Conservation (phyloP, 306 rosid species). For the Myrica gale region DNA sequence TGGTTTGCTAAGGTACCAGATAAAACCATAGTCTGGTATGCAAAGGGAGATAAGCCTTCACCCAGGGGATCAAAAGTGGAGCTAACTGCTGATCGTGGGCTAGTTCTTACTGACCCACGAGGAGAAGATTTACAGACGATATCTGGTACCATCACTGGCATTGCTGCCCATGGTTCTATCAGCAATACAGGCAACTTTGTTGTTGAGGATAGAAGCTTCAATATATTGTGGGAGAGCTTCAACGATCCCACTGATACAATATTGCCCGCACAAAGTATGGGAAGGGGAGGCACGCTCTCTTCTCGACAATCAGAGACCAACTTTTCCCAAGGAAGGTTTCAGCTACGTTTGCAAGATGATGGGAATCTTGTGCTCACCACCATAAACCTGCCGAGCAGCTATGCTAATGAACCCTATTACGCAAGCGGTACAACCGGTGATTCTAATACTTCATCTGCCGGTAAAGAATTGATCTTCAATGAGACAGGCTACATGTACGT, state of each 20-base stretch:
- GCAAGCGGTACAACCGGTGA: accelerated
- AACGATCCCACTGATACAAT: constrained; percentile 27
- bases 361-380: constrained; percentile 26
- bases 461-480: constrained; percentile 33
- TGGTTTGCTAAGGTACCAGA: constrained; percentile 48
- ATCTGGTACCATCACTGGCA: constrained; percentile 6
- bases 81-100: constrained; percentile 29
- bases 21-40: constrained; percentile 52
- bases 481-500: constrained; percentile 39
- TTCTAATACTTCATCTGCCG: constrained; percentile 26
- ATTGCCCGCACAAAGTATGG: constrained; percentile 34
- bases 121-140: constrained; percentile 28
- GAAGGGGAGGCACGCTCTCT: constrained; percentile 1
- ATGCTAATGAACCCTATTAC: constrained; percentile 3
- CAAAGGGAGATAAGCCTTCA: constrained; percentile 29
- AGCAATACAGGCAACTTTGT: constrained; percentile 30
- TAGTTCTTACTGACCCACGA: constrained; percentile 37
- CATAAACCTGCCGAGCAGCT: constrained; percentile 13
- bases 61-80: constrained; percentile 43
- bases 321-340: constrained; percentile 32
- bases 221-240: constrained; percentile 31
- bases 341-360: background rate
- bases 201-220: background rate
- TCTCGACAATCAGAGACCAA: constrained; percentile 34
- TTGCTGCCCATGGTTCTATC: constrained; percentile 19